Evolutionary conservation across 2,329 filamentous ascomycete genomes (phyloP), one percentile per base, ranked within the genome.

Genomic region (Microcyclospora pomicola): DNA sequence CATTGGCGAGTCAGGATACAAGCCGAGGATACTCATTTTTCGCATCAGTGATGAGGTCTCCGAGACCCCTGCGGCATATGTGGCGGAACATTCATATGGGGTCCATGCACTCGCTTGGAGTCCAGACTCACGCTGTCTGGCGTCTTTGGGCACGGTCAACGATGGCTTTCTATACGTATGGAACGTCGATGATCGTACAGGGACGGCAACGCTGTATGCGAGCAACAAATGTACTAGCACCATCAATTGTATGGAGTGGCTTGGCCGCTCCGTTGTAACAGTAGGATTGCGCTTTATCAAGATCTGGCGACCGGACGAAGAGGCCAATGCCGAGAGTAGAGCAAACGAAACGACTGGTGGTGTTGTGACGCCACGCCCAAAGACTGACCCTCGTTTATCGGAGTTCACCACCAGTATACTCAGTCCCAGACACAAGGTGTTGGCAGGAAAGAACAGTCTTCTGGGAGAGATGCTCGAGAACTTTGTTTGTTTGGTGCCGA

Each of bases 111-210:
- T 98, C 27, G 81, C 86, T 2, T 98, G 93, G 71, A 95, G 87
- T 43, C 71, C 80, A 1, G 84, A 95, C 58, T 84, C 82, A 10
- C 80, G 73, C 46, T 93, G 81, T 59, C 71, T 98, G 27, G 91
- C 91, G 2, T 93, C 86, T 14, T 69, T 98, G 10, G 91, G 91
- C 19, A 75, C 81, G 13, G 73, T 82, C 39, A 95, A 95, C 56
- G 91, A 98, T 60, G 88, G 88, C 1, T 96, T 92, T 55, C 68
- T 98, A 14, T 93, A 88, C 56, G 71, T 96, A 19, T 96, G 88
- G 87, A 76, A 71, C 48, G 74, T 95, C 47, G 86, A 92, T 52
- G 64, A 80, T n/a, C 80, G 77, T 35, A 91, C 76, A 9, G 88
- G 87, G 13, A 72, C 80, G 14, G 80, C 86, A 2, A 85, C 71